Percentiles rank a stretch among this genome's conserved stretches.
These are phyloP conservation scores for Rhynchospora tenuis DNA, from an alignment of 176 grass and related monocot species.

Conservation along the genomic window DNA sequence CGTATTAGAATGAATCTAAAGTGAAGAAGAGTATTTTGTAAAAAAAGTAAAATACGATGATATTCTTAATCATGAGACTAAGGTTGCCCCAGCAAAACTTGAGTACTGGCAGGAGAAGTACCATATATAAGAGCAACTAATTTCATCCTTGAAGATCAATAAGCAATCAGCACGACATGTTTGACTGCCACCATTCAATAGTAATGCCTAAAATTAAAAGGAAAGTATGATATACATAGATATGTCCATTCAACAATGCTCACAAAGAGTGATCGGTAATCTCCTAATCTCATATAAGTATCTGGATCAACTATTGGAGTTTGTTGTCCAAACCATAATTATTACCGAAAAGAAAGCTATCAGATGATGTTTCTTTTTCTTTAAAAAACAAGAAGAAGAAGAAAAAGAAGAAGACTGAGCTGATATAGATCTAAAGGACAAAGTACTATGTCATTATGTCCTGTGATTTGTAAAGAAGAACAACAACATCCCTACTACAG, in stretches of 20 bases:
- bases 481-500: no score
- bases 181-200: conserved; percentile 74
- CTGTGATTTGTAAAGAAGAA: no score
- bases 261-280: no score
- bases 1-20: background rate
- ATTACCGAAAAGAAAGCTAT: background rate
- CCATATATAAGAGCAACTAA: conserved; percentile 79
- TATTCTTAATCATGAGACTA: conserved; percentile 1
- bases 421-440: background rate
- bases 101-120: conserved; percentile 25
- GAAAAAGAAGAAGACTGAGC: background rate
- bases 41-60: conserved; percentile 25
- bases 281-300: no score
- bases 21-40: background rate
- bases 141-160: conserved; percentile 70
- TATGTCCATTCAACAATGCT: no score
- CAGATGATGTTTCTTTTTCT: background rate
- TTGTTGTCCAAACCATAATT: background rate
- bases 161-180: conserved; percentile 46
- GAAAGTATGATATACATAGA: background rate
- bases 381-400: background rate
- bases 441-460: no score
- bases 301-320: background rate
- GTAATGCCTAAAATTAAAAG: conserved; percentile 48
- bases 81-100: background rate